phyloP scores from a whole-genome alignment of 2,329 filamentous ascomycete genomes.

The Botrytis byssoidea region DNA sequence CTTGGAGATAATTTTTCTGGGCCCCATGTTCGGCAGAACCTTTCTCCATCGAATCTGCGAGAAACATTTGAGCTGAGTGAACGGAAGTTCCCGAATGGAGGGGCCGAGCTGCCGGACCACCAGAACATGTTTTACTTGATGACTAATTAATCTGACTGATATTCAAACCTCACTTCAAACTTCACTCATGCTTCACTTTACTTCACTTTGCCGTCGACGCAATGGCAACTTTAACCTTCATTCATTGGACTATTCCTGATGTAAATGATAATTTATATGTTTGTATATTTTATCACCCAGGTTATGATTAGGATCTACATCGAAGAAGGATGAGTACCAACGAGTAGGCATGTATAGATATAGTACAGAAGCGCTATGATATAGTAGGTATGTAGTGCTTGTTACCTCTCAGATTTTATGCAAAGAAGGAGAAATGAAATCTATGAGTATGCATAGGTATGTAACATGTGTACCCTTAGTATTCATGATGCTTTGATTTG shows the following conservation, averaged over 20 bases:
- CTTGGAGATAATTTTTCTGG: constrained; percentile 19
- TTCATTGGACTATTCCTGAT: not conserved
- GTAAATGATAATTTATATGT: not conserved
- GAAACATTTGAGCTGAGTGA: constrained; percentile 7
- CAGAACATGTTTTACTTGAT: not conserved
- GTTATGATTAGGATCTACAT: not conserved
- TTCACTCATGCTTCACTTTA: not conserved
- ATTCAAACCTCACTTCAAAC: not conserved
- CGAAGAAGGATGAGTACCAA: not conserved
- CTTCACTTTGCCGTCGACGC: too few species aligned
- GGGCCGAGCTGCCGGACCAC: not conserved
- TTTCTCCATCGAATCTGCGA: constrained; percentile 18
- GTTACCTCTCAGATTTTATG: not conserved
- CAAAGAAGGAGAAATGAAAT: not conserved
- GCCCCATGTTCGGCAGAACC: constrained; percentile 16
- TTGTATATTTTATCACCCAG: not conserved
- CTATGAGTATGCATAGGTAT: not conserved
- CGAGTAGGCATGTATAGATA: not conserved
- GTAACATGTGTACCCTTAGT: not conserved
- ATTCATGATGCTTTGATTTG: not conserved
- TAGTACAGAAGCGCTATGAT: too few species aligned
- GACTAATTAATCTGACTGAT: not conserved
- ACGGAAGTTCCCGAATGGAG: constrained; percentile 12
- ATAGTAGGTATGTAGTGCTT: not conserved
- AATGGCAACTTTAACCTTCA: not conserved